Percentiles rank a stretch among this genome's conserved stretches.
Evolutionary conservation across 768 basidiomycete genomes (phyloP).

Genomic region (Hebeloma cylindrosporum): DNA sequence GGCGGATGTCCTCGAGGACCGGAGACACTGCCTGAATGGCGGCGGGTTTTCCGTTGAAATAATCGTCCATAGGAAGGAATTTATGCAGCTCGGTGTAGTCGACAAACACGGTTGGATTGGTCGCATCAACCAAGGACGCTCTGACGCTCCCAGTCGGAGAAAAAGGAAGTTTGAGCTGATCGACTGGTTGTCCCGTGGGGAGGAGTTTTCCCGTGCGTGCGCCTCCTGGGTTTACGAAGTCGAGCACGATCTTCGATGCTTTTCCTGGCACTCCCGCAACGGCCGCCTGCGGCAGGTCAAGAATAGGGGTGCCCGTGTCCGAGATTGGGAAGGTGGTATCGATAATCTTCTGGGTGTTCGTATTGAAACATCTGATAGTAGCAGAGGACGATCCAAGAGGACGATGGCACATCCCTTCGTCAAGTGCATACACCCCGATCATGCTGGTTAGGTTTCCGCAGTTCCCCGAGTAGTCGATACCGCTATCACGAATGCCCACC

Average conservation of each 20-base stretch:
- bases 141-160: conserved; percentile 24
- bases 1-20: conserved; percentile 54
- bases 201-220: conserved; percentile 71
- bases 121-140: conserved; percentile 67
- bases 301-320: conserved; percentile 35
- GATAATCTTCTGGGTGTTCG: conserved; percentile 69
- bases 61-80: conserved; percentile 40
- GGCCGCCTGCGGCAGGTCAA: conserved; percentile 48
- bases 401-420: conserved; percentile 43
- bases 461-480: conserved; percentile 69
- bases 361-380: conserved; percentile 65
- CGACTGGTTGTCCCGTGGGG: conserved; percentile 54
- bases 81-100: conserved; percentile 39
- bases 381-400: conserved; percentile 20
- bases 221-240: conserved; percentile 66
- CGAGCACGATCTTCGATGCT: conserved; percentile 63
- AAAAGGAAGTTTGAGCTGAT: conserved; percentile 38
- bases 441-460: conserved; percentile 76
- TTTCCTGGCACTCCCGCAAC: conserved; percentile 71
- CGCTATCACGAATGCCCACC: conserved; percentile 56
- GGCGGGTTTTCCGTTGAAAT: conserved; percentile 30
- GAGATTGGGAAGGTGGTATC: conserved; percentile 68
- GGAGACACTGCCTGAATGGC: conserved; percentile 24
- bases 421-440: conserved; percentile 71
- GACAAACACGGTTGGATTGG: conserved; percentile 74